These are phyloP conservation scores for Teratosphaeria epicoccoides DNA, from an alignment of 2,329 filamentous ascomycete genomes.

Conservation along the genomic window DNA sequence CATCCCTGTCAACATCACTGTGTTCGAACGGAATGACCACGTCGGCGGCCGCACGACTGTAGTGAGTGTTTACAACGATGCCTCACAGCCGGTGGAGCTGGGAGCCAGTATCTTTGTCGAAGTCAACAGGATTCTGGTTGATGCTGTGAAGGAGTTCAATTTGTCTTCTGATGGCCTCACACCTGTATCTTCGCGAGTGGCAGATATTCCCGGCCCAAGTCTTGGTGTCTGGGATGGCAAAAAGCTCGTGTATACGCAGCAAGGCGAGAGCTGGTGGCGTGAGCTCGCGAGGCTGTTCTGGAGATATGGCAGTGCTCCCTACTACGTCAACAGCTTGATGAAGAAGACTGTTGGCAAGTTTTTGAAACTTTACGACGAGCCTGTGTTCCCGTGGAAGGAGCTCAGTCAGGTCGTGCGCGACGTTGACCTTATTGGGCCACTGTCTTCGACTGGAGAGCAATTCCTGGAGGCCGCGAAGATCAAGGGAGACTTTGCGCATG, in stretches of 20 bases:
- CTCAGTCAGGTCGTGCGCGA: slow-evolving; percentile 58
- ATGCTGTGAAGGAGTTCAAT: slow-evolving; percentile 60
- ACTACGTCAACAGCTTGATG: slow-evolving; percentile 62
- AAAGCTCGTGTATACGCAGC: slow-evolving; percentile 57
- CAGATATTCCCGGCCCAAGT: slow-evolving; percentile 38
- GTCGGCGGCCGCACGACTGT: slow-evolving; percentile 84
- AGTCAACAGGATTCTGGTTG: slow-evolving; percentile 70
- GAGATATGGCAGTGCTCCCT: slow-evolving; percentile 73
- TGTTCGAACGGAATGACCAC: slow-evolving; percentile 70
- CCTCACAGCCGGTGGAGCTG: slow-evolving; percentile 62
- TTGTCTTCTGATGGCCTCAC: slow-evolving; percentile 40
- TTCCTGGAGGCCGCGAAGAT: slow-evolving; percentile 61
- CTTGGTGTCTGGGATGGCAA: slow-evolving; percentile 80
- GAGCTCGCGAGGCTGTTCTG: slow-evolving; percentile 68
- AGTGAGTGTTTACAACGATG: slow-evolving; percentile 62
- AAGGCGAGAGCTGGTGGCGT: slow-evolving; percentile 61
- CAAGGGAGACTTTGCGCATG: slow-evolving; percentile 54
- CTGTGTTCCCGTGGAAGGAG: slow-evolving; percentile 73
- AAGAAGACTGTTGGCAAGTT: slow-evolving; percentile 62
- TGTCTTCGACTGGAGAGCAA: slow-evolving; percentile 58
- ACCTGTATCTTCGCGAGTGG: background rate
- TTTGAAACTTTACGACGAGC: slow-evolving; percentile 66
- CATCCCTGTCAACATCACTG: slow-evolving; percentile 64
- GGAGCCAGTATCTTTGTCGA: slow-evolving; percentile 87
- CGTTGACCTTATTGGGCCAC: slow-evolving; percentile 49